Base-by-base conservation (phyloP, 768 basidiomycete species). In the Pseudohyphozyma bogoriensis region DNA sequence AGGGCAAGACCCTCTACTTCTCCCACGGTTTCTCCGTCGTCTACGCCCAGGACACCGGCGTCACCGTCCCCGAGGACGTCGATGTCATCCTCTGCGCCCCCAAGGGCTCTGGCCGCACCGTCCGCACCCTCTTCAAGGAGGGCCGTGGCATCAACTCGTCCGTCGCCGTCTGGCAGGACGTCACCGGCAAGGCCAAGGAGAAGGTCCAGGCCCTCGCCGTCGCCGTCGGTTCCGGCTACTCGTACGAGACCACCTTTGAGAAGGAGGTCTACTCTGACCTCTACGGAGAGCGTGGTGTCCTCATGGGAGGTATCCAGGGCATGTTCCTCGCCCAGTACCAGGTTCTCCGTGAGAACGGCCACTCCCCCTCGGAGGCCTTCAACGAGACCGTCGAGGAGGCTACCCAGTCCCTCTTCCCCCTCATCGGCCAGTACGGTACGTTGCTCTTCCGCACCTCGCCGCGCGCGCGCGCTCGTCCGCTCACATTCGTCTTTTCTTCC, bases 1-100 rank as follows among this genome's bases (percentile, higher is more conserved):
- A 92, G 82, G 95, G 89, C 78, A 97, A 99, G 82, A 99, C 95
- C n/a, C 86, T 99, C 65, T 99, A 99, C 85, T 99, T 99, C 81
- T 90, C 93, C 9, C 95, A 99, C 75, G 95, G 95, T 72, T 99
- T 99, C 85, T 97, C 93, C 66, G 82, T 97, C 67, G 90, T 99
- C 56, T 99, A 85, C 84, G 89, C 92, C 81, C 83, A 99, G 9
- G 89, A 95, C 76, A 99, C 95, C 68, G 81, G 92, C 58, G 90
- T 99, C 68, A 71, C 92, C 58, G 87, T 90, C 64, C 95, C 95
- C 49, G 71, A 79, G 24, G 90, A 96, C 72, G 89, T 99, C 66
- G 95, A 99, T 74, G 95, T 99, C 71, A 97, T 99, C 75, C 88
- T 99, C 70, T 93, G 95, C 61, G 95, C 95, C 15, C 95, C 95